Percentiles rank a stretch among this genome's conserved stretches.
Evolutionary conservation across 2,329 filamentous ascomycete genomes (phyloP).

Genomic region (Xylariaceae sp.): DNA sequence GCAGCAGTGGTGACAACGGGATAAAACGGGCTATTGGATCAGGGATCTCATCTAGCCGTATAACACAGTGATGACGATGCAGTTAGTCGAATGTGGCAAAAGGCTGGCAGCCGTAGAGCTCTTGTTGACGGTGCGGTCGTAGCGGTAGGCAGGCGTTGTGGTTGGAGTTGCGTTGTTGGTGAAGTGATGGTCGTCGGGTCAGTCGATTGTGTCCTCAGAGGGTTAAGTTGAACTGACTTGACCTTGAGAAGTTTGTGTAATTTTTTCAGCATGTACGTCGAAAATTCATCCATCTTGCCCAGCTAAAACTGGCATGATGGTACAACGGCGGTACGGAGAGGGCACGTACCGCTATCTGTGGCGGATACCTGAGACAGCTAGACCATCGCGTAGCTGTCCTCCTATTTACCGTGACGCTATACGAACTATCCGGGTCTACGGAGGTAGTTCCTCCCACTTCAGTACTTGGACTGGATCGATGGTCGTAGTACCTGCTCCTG

Average conservation of each 20-base stretch:
- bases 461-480: neutral
- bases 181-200: slow-evolving; percentile 2
- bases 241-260: slow-evolving; percentile 4
- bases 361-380: neutral
- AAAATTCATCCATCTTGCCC: slow-evolving; percentile 13
- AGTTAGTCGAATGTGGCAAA: slow-evolving; percentile 5
- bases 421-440: neutral
- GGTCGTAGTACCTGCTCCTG: neutral
- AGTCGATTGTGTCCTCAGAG: neutral
- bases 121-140: neutral
- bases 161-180: neutral
- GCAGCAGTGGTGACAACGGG: neutral
- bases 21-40: slow-evolving; percentile 1
- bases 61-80: slow-evolving; percentile 5
- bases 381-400: neutral
- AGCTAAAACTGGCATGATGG: neutral
- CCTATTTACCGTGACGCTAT: neutral
- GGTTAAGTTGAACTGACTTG: neutral
- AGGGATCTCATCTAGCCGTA: slow-evolving; percentile 2
- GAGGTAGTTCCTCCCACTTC: neutral
- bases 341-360: neutral
- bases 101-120: slow-evolving; percentile 1
- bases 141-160: slow-evolving; percentile 1
- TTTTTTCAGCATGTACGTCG: slow-evolving; percentile 11
- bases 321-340: neutral